Evolutionary conservation across 306 rosid species (phyloP), one percentile per base, ranked within the genome.

Genomic region (Begonia fuchsioides): DNA sequence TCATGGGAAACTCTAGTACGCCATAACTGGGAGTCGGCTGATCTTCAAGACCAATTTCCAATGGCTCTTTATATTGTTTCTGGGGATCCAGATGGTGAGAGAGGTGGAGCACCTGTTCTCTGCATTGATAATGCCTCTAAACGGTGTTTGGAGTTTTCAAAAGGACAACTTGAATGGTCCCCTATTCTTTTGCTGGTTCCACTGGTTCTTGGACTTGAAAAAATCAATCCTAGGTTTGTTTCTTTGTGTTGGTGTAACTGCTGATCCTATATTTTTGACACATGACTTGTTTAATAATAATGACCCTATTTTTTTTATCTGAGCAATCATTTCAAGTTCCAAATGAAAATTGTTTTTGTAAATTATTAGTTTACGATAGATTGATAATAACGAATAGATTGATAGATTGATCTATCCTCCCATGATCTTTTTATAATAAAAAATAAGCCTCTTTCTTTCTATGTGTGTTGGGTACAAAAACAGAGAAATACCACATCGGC

Each of bases 21-120:
- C 50, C 63, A 38, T 53, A 73, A 26, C 56, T 68, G 84, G 59
- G 85, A 61, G 58, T 54, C 14, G 26, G 51, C 39, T 59, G 76
- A 61, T 59, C 63, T 49, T 67, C 82, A 62, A 73, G 65, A 62
- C 38, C 90, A 62, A 52, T 85, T 90, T 75, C 95, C 94, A 11
- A 79, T 85, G 92, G 94, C 95, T 56, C 45, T 90, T 49, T 85
- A 90, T 60, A 73, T 90, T 71, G 94, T 90, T 59, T 90, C 98
- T 44, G 98, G 98, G 53, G 98, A 90, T 45, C 95, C 85, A 75
- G 95, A 90, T 48, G 98, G 98, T 61, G 98, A 90, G 55, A 72
- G 98, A 14, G 98, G 98, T 61, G 98, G 95, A 50, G 98, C 98
- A 20, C 98, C 98, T 1, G 94, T 90, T 71, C 74, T 85, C 47